These are phyloP conservation scores for Parastagonospora avenae DNA, from an alignment of 2,329 filamentous ascomycete genomes.

Conservation along the genomic window DNA sequence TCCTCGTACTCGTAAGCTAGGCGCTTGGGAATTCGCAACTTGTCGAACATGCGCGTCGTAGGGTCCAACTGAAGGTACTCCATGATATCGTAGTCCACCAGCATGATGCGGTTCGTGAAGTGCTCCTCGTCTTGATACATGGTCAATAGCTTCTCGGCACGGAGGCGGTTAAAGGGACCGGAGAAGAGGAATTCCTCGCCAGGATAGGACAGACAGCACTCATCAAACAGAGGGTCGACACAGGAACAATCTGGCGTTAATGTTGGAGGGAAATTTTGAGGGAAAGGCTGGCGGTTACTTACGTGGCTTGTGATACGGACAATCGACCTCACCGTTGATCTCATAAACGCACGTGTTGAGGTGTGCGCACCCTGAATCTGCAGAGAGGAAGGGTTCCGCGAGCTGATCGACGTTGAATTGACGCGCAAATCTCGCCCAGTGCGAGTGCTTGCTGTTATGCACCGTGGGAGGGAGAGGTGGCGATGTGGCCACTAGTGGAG, in stretches of 20 bases:
- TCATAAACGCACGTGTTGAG: conserved; percentile 19
- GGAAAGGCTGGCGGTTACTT: not conserved
- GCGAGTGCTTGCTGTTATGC: conserved; percentile 19
- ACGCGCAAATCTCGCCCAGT: conserved; percentile 22
- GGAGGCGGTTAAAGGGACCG: conserved; percentile 30
- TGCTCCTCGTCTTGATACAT: conserved; percentile 18
- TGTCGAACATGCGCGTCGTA: not conserved
- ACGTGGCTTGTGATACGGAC: conserved; percentile 29
- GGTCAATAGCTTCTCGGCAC: conserved; percentile 20
- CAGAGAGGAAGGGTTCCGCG: conserved; percentile 8
- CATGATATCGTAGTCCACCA: conserved; percentile 27
- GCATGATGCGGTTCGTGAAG: conserved; percentile 27
- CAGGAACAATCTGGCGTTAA: conserved; percentile 15
- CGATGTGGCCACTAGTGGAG: not conserved
- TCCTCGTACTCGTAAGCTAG: conserved; percentile 18
- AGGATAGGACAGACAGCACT: conserved; percentile 26
- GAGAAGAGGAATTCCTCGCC: conserved; percentile 4
- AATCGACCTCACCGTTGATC: conserved; percentile 17
- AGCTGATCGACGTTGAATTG: conserved; percentile 23
- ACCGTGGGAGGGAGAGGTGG: conserved; percentile 1
- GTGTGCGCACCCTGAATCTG: conserved; percentile 7
- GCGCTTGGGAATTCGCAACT: conserved; percentile 11
- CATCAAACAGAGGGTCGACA: conserved; percentile 23
- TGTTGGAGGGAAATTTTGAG: not conserved
- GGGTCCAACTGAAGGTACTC: conserved; percentile 12